Base-by-base conservation (phyloP, 352 stramenopile genomes). In the Peronosclerospora sorghi region DNA sequence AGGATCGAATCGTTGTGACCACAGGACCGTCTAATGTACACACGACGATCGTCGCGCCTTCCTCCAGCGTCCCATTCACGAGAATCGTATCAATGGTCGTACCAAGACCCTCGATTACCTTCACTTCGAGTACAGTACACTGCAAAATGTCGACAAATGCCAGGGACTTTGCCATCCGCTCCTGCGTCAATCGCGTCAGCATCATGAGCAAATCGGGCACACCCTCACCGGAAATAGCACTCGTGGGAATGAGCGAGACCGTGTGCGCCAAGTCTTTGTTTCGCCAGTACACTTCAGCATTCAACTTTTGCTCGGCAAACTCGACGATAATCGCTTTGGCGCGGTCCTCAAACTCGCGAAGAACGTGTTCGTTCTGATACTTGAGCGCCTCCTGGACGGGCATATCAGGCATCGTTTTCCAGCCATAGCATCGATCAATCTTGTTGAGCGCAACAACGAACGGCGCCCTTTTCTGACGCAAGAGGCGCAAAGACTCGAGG, bases 371-470 rank as follows among this genome's bases (percentile, higher is more conserved):
- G 34, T 96, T 84, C 61, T 91, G 78, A 58, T 83, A 64, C 68
- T 84, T 83, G 32, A 91, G 73, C 18, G 79, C 79, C 30, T 97
- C 86, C 40, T 96, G 87, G 47, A 98, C 93, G 12, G 95, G 88
- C 45, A 86, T 88, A 66, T 98, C 87, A 13, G 86, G 77, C 59
- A 86, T 94, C 5, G 87, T 88, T 70, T 99, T 98, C 96, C 96
- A 99, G 36, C 80, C 88, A 68, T 99, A 99, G 54, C 93, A 97
- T 43, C 96, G 76, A 88, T 99, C 96, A 17, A 98, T 91, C 73
- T 99, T 99, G 76, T 99, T 99, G 19, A 99, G 77, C 14, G 96
- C 96, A 18, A 99, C 91, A 12, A 99, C 88, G 56, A 99, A 99
- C 14, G 96, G 96, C 27, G 95, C 97, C 38, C 87, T 81, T 58